Evolutionary conservation across 2,329 filamentous ascomycete species (phyloP), one percentile per base, ranked within the genome.

Genomic region (Bipolaris victoriae): DNA sequence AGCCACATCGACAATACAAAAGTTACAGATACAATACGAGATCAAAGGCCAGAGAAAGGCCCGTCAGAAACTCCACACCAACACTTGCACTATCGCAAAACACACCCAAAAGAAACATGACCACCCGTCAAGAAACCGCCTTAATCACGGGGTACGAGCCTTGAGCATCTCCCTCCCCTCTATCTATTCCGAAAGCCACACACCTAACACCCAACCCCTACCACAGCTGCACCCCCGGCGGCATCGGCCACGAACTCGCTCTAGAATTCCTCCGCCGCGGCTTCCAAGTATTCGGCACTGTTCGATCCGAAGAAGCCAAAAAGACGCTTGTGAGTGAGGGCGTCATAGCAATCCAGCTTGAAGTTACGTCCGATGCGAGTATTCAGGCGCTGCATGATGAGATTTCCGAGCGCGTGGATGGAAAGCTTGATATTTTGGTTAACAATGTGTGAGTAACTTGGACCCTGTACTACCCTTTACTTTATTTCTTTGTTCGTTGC

Each of bases 221-320:
- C 13, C 1, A 41, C 16, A 46, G 43, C 16, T 46, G 43, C 26
- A 46, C 43, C 9, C 43, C 43, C 0, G 43, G 43, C n/a, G 43
- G 43, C 16, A 46, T 46, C 29, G 43, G 43, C 9, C 43, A 46
- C 43, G 43, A 46, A 33, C 43, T 46, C n/a, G 43, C 43, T 5
- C 29, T 46, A 5, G 43, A 46, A 29, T 46, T 46, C 26, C 29
- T 46, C 9, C 43, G 43, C 26, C 26, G 15, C 26, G 16, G 29
- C 26, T 46, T 33, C 26, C 43, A 16, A 10, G 43, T 46, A 16
- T 46, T 33, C 16, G 43, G 43, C 10, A 46, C 43, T 2, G 29
- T 46, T 0, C 43, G 43, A n/a, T 33, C 26, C 4, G 43, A 46
- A 18, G 29, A 33, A 20, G 43, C 43, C 11, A 20, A 33, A n/a